Conservation (phyloP, 345 rosid species). For the Eucalyptus tenuipes region DNA sequence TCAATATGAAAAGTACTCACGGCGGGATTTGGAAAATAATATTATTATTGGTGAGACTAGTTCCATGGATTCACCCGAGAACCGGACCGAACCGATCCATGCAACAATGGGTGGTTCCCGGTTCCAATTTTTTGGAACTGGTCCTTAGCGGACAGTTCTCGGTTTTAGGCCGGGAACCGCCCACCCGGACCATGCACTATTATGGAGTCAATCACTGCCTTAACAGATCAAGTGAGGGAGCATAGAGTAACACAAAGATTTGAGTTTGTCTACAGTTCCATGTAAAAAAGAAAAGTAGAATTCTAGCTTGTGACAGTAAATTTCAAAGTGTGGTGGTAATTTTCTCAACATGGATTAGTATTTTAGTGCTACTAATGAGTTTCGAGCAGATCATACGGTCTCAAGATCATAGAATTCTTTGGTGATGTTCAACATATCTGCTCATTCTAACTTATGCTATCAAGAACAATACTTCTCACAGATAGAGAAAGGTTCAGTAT, state of each 20-base stretch:
- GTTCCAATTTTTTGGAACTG: no score
- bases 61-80: no score
- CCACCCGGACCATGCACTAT: no score
- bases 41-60: no score
- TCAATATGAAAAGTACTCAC: no score
- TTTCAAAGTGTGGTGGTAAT: not conserved
- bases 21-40: no score
- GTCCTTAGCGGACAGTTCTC: no score
- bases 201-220: not conserved
- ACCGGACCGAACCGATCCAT: no score
- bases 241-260: not conserved
- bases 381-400: not conserved
- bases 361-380: not conserved
- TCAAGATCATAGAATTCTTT: not conserved
- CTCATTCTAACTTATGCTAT: not conserved
- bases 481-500: not conserved
- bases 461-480: not conserved
- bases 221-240: not conserved
- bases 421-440: not conserved
- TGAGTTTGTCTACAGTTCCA: not conserved
- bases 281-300: not conserved
- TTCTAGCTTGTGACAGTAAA: not conserved
- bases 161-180: no score
- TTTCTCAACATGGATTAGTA: not conserved
- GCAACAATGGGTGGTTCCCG: no score